phyloP scores from a whole-genome alignment of 164 flowering plant genomes.

The Magnolia officinalis region DNA sequence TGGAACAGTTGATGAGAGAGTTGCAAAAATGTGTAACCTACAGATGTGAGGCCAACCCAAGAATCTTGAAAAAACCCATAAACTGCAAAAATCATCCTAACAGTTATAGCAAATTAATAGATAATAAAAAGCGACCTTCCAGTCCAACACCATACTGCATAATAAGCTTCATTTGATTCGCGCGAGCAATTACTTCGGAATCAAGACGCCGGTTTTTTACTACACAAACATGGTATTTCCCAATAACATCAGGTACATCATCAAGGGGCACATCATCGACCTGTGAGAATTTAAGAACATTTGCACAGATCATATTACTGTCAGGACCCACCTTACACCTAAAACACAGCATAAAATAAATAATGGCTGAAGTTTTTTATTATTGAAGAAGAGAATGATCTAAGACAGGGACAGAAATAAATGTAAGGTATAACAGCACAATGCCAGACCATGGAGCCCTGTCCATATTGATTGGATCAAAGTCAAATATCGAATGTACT shows the following conservation, averaged over 20 bases:
- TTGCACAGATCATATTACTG: conserved; percentile 1
- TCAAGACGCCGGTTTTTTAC: conserved; percentile 54
- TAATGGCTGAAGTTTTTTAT: neutral
- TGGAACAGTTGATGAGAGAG: neutral
- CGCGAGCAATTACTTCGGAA: conserved; percentile 53
- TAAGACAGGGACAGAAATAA: neutral
- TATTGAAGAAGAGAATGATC: neutral
- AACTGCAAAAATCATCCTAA: neutral
- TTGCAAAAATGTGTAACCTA: neutral
- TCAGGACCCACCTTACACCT: neutral
- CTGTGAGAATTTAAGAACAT: conserved; percentile 29
- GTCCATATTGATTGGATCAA: neutral
- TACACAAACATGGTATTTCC: conserved; percentile 64
- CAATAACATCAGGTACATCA: conserved; percentile 57
- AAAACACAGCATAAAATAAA: neutral
- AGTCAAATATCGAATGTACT: neutral
- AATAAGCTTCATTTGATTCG: conserved; percentile 74
- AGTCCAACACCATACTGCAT: conserved; percentile 93
- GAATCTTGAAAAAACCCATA: neutral
- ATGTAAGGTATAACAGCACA: neutral
- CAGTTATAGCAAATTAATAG: neutral
- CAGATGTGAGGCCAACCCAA: neutral
- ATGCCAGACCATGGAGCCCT: neutral
- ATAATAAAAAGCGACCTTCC: conserved; percentile 46
- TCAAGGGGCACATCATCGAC: conserved; percentile 72